Base-by-base conservation (phyloP, 1,284 basidiomycete species). In the Ustilago curta region DNA sequence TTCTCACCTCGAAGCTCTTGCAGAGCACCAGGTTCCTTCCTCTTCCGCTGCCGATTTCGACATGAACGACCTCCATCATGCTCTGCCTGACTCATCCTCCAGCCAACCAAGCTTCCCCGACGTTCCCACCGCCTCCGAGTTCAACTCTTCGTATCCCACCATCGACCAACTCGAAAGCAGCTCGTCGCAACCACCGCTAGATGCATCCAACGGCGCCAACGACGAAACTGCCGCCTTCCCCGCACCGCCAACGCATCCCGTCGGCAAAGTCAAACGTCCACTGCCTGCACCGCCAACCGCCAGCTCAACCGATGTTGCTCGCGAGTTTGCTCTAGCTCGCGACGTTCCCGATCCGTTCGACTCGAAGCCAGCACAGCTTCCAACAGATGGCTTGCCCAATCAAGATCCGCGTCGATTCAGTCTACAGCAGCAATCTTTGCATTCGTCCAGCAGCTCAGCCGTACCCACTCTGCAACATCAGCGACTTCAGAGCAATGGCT, bases 121-220 rank as follows among this genome's bases (percentile, higher is more conserved):
- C 37, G 53, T 78, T 1, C 76, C 78, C 19, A 62, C 70, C 11
- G 68, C 64, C 2, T 76, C 77, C 51, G 62, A 80, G 31, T 80
- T 80, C 61, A 64, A 54, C 45, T 60, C 65, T 8, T 53, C 64
- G 12, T 81, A 77, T 47, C 80, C 80, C 4, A 75, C 68, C 43
- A 71, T 81, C 49, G 77, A 81, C 55, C 74, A 80, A 25, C 67
- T 81, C 43, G 80, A 81, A 48, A 67, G 48, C 37, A 27, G 52
- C 9, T 39, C 44, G 4, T 12, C 60, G 19, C 61, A 54, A 31
- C 31, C 32, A 21, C 27, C 51, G n/a, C n/a, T n/a, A 8, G 49
- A 54, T 4, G 19, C 39, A 7, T 53, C 51, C n/a, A 55, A 55
- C 18, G 42, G 29, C 47, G 49, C 14, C 27, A 54, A 44, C 29